A percentile compares a stretch with the other conserved stretches of the same genome.
phyloP scores from a whole-genome alignment of 1,139 yeast species.

The Kluyveromyces sp. region DNA sequence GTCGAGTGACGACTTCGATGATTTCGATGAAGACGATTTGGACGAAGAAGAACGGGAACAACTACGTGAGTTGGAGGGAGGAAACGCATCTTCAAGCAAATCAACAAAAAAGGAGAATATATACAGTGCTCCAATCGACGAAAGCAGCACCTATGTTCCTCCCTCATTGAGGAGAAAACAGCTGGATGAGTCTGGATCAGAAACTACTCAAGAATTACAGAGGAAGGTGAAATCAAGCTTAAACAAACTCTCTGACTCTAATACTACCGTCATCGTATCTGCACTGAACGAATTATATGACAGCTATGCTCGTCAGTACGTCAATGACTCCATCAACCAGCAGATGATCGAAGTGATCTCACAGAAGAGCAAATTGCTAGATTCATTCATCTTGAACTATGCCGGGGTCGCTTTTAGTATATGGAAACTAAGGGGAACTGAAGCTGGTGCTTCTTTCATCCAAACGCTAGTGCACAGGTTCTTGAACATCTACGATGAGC shows the following conservation, averaged over 20 bases:
- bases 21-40: slow-evolving; percentile 36
- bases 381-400: slow-evolving; percentile 72
- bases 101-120: slow-evolving; percentile 57
- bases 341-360: slow-evolving; percentile 63
- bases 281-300: slow-evolving; percentile 60
- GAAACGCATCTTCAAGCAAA: slow-evolving; percentile 12
- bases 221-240: slow-evolving; percentile 70
- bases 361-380: slow-evolving; percentile 60
- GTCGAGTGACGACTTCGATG: slow-evolving; percentile 44
- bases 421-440: slow-evolving; percentile 75
- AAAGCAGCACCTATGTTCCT: slow-evolving; percentile 52
- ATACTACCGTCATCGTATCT: slow-evolving; percentile 59
- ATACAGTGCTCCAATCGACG: slow-evolving; percentile 66
- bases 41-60: slow-evolving; percentile 42
- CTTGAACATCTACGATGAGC: slow-evolving; percentile 36
- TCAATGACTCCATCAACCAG: slow-evolving; percentile 60
- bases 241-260: slow-evolving; percentile 82
- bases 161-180: slow-evolving; percentile 67
- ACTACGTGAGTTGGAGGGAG: slow-evolving; percentile 34
- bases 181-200: slow-evolving; percentile 40
- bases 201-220: slow-evolving; percentile 45
- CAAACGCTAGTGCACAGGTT: slow-evolving; percentile 69
- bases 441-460: slow-evolving; percentile 81
- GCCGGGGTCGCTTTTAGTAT: slow-evolving; percentile 72
- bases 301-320: slow-evolving; percentile 66